Base-by-base conservation (phyloP, 805 yeast species). In the Cyberlindnera suaveolens region DNA sequence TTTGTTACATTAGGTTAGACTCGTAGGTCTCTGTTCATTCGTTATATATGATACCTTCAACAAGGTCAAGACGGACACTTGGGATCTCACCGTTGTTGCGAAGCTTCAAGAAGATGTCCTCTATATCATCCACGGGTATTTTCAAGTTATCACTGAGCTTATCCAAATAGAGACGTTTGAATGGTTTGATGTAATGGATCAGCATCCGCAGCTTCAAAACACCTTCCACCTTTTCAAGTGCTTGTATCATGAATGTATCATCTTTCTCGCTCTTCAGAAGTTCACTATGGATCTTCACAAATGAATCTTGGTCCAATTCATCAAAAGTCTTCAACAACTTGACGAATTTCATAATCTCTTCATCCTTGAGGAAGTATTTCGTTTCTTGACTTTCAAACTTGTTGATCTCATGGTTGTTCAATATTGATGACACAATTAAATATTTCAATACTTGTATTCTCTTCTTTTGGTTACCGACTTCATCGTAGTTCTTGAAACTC, bases 401-500 rank as follows among this genome's bases (percentile, higher is more conserved):
- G 43, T 58, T 57, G 37, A 58, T 53, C 33, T 55, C 78, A 42
- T 80, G 81, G n/a, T 78, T 70, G 40, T 64, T 63, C 11, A 73
- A 56, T 36, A 86, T 64, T 39, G 84, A 63, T 5, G 83, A 75
- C 20, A 86, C 55, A 3, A 82, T 77, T 43, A 81, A 70, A 60
- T 78, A 80, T 48, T 77, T 76, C 49, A 87, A 66, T 4, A 82
- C 75, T 32, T 67, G 66, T 13, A 77, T 66, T 50, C 88, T 75
- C 40, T 73, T 72, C 38, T 64, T 71, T 35, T 72, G 72, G 47
- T 80, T 80, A 14, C 89, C 91, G 31, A 81, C 71, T 53, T 80
- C 85, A 52, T 80, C 83, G 53, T 74, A 80, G 41, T 73, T 74
- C 47, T 76, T 75, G 57, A 79, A 79, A 27, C 79, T 66, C 48